Percentiles rank a stretch among this genome's conserved stretches.
phyloP scores from a whole-genome alignment of 345 rosid genomes.

The Brassica juncea region DNA sequence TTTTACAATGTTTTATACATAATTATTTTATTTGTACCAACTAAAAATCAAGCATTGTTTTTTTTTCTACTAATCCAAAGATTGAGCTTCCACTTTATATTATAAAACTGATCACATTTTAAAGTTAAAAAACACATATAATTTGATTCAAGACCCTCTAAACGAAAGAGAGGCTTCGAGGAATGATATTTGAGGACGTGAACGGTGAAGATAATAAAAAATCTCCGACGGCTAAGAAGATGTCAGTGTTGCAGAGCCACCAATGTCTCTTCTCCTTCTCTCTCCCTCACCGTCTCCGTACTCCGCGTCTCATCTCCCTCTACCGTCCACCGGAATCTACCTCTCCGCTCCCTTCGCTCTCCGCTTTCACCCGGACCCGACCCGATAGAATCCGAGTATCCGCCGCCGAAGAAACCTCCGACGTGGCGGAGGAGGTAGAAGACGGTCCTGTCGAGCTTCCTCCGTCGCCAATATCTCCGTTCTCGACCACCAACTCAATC shows the following conservation, averaged over 20 bases:
- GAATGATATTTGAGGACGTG: conserved; percentile 33
- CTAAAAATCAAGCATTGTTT: neutral
- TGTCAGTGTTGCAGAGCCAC: conserved; percentile 52
- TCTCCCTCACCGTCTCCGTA: conserved; percentile 29
- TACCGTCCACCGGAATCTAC: conserved; percentile 24
- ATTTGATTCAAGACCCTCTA: neutral
- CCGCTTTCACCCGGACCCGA: conserved; percentile 28
- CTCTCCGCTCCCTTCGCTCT: conserved; percentile 20
- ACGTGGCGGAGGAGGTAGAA: conserved; percentile 30
- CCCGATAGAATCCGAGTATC: conserved; percentile 43
- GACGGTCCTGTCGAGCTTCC: conserved; percentile 80
- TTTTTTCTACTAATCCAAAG: neutral
- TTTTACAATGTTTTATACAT: neutral
- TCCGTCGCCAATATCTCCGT: conserved; percentile 30
- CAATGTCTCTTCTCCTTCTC: conserved; percentile 40
- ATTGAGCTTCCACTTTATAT: neutral
- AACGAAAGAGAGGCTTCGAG: neutral
- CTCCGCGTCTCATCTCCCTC: conserved; percentile 30
- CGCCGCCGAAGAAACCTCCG: conserved; percentile 36
- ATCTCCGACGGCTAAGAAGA: conserved; percentile 25
- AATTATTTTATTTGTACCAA: neutral
- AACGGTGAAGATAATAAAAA: conserved; percentile 17
- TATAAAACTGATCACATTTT: neutral
- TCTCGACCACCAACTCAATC: conserved; percentile 49
- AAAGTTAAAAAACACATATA: neutral